Conservation (phyloP, 169 alveolate genomes). For the Eimeria necatrix region DNA sequence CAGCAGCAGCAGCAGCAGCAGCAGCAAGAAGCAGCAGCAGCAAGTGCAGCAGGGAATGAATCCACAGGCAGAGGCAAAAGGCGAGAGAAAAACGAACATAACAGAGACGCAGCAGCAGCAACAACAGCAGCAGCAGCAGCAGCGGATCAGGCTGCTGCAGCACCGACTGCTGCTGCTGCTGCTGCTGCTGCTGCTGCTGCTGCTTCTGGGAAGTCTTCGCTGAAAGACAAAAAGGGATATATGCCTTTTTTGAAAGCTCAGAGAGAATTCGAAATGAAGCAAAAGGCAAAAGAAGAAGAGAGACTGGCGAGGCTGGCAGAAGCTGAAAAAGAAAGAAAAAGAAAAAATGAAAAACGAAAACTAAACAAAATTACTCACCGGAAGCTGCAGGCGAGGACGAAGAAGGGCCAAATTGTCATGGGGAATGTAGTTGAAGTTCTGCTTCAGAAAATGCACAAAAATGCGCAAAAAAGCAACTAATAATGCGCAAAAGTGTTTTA, state of each 20-base stretch:
- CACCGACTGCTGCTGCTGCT: background rate
- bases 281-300: background rate
- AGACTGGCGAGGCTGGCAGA: background rate
- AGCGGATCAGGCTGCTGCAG: background rate
- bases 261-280: background rate
- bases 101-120: background rate
- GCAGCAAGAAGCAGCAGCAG: no score
- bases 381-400: slow-evolving; percentile 18
- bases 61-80: background rate
- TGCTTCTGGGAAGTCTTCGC: background rate
- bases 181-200: background rate
- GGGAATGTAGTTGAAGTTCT: slow-evolving; percentile 15
- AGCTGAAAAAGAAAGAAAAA: background rate
- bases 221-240: background rate
- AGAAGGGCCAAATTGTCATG: slow-evolving; percentile 23
- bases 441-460: background rate
- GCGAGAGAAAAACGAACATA: background rate
- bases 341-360: background rate
- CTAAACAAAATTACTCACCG: background rate
- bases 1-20: no score
- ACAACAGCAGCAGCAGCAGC: background rate
- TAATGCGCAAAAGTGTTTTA: background rate
- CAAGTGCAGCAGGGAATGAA: background rate
- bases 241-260: background rate
- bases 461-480: background rate